Base-by-base conservation (phyloP, 1,284 basidiomycete species). In the Ceratobasidium sp. region DNA sequence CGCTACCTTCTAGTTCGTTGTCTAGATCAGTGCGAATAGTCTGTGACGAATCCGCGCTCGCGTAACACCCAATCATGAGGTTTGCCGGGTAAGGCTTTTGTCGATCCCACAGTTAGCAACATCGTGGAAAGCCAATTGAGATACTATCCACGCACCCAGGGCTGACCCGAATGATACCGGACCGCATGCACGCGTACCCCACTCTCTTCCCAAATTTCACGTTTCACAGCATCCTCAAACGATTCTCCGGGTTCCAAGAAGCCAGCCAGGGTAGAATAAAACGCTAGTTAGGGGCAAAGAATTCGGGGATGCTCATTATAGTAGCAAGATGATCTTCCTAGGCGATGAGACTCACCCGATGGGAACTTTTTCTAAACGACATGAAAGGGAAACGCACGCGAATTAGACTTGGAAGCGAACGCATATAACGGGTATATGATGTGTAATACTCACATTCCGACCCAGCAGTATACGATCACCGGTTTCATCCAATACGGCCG, bases 141-240 rank as follows among this genome's bases (percentile, higher is more conserved):
- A 33, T 19, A 29, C 11, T 16, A 25, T 21, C 16, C 54, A 56
- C 72, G 49, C 53, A 75, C 71, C 77, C 77, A 78, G 16, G 77
- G 77, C 68, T 78, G 78, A 23, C 72, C 75, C 16, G 90, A 92
- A 78, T 93, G 95, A 79, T 98, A 98, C 72, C 83, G 82, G 9
- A 96, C 87, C 71, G 91, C 84, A 79, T 88, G 90, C 7, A 95
- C 91, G 49, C 83, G 84, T 21, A 98, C 84, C 4, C 96, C 96
- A 0, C 93, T 91, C 78, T 98, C 96, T 77, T 98, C 96, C 85
- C 93, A 90, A 74, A 97, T 90, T 78, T 98, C 96, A 33, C 96
- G 84, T 71, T 87, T 84, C 16, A 98, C 95, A 0, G 95, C 90
- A 73, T 98, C 95, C 78, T 99, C 96, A 72, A 98, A 90, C 0